Evolutionary conservation across 2,329 filamentous ascomycete genomes (phyloP), one percentile per base, ranked within the genome.

Genomic region (Ophiostoma ips): DNA sequence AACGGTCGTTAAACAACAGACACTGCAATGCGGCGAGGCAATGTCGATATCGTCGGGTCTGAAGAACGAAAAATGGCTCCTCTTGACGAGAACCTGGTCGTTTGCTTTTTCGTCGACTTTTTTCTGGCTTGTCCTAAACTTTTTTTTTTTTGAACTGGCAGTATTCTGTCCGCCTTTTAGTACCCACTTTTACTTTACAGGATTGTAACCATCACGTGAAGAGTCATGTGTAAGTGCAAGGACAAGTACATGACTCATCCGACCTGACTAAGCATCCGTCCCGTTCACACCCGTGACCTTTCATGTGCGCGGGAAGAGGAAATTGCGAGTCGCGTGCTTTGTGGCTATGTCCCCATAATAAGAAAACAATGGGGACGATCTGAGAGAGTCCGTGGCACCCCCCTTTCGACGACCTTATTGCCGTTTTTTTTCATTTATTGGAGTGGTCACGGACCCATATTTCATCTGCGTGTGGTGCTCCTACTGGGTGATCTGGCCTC

Each of bases 161-260:
- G 41, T 44, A 52, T 52, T 30, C 30, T 49, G n/a, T 37, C 50
- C 52, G 52, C 52, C 52, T 53, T 53, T 52, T 47, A 19, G 30
- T n/a, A 30, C 28, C 18, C 13, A 19, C 4, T 18, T 16, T 5
- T 6, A 13, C n/a, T 10, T 1, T 11, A 18, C 24, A 34, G 43
- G 24, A 19, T 16, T 33, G n/a, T 33, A 11, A 46, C 30, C 2
- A 5, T 1, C 33, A 36, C n/a, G 15, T 44, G 38, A 18, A 19
- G 21, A 18, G 2, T 43, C 33, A 16, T 16, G 40, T 36, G 37
- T 8, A 4, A 9, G 5, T 7, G 3, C n/a, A n/a, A n/a, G n/a
- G n/a, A n/a, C n/a, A n/a, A n/a, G n/a, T n/a, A n/a, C n/a, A n/a
- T n/a, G n/a, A n/a, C n/a, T n/a, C n/a, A n/a, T n/a, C n/a, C n/a